Percentiles rank a stretch among this genome's conserved stretches.
Conservation (phyloP, 257 asterid species). For the Fraxinus pennsylvanica region DNA sequence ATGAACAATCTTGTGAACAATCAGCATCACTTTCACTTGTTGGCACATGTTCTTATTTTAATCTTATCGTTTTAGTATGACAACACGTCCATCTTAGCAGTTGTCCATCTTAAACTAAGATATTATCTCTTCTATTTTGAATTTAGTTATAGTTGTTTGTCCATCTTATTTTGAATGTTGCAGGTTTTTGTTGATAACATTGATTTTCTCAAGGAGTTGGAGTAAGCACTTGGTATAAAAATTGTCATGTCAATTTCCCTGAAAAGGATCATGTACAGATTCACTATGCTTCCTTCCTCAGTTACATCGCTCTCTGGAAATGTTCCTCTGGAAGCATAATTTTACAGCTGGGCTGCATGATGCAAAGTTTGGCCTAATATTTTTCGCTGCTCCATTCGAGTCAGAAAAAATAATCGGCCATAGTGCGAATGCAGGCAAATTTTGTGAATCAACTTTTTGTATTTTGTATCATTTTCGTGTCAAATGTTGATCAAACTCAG, state of each 20-base stretch:
- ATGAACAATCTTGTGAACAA: no score
- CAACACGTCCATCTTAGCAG: neutral
- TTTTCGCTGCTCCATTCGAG: neutral
- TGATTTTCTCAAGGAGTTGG: slow-evolving; percentile 90
- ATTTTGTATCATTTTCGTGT: neutral
- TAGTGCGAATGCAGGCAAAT: neutral
- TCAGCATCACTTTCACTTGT: neutral
- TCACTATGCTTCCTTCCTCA: neutral
- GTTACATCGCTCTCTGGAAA: neutral
- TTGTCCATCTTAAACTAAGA: neutral
- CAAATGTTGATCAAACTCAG: neutral
- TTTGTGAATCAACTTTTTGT: neutral
- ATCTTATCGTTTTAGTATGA: neutral
- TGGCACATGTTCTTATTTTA: neutral
- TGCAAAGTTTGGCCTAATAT: neutral
- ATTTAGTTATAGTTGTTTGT: neutral
- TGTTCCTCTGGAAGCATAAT: neutral
- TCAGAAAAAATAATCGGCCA: neutral
- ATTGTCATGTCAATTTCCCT: neutral
- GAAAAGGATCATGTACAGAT: neutral
- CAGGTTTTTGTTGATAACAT: slow-evolving; percentile 95
- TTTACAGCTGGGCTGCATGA: neutral
- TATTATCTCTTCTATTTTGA: neutral
- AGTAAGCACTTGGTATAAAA: slow-evolving; percentile 27
- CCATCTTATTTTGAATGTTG: slow-evolving; percentile 20